Base-by-base conservation (phyloP, 2,329 filamentous ascomycete genomes). In the Aureobasidium sp. region DNA sequence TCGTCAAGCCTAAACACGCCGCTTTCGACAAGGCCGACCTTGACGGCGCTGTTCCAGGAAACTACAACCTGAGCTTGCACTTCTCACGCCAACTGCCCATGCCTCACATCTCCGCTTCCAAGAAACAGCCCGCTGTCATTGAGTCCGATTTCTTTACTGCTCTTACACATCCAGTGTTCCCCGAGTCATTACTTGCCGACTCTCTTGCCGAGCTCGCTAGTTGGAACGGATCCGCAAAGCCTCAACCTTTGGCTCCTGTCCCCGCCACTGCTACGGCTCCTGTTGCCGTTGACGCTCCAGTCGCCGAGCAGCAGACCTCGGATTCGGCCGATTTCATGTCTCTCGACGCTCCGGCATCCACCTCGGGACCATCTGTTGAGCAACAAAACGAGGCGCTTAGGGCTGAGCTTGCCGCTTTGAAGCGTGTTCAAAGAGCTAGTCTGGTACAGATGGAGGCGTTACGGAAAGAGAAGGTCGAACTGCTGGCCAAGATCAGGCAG, bases 1-100 rank as follows among this genome's bases (percentile, higher is more conserved):
- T 97, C 27, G 81, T 93, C 64, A 97, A 96, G 77, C 93, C 93
- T n/a, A 86, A 85, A 64, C 81, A 88, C 64, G 85, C 81, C 54
- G 81, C 83, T n/a, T 74, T 75, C 37, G 66, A 74, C 58, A 67
- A 67, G 14, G 68, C 64, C 12, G 68, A 69, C 9, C 40, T 58
- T 11, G 68, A 61, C 59, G 75, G 74, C 11, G 64, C 70, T 22
- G 72, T 80, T 9, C 78, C 78, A 64, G 79, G 82, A 42, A 82
- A 81, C 65, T 91, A 92, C 70, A 81, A 81, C 4, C 79, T 90
- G 64, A 86, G 81, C 17, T 77, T 85, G 14, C 86, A 90, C 71
- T 76, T 91, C n/a, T 77, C 73, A 8, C 68, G 66, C 60, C 70
- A 65, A 15, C 62, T 74, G 31, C 67, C 63, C 17, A 65, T 62